These are phyloP conservation scores for Aspergillus candidus DNA, from an alignment of 2,329 filamentous ascomycete genomes.

Conservation along the genomic window DNA sequence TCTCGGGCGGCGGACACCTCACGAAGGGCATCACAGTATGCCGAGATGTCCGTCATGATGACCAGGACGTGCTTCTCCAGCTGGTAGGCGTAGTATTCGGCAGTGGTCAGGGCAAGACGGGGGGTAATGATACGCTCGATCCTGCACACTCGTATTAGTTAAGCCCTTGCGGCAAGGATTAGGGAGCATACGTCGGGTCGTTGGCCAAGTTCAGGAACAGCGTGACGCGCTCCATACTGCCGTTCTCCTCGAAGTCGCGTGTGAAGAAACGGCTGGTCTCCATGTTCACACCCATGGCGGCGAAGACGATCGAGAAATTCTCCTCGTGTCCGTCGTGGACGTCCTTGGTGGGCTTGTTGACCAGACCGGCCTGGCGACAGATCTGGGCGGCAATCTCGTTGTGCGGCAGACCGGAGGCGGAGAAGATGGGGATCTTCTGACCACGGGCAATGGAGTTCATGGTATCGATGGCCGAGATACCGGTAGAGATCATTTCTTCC, in stretches of 20 bases:
- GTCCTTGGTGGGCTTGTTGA: constrained; percentile 88
- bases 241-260: constrained; percentile 97
- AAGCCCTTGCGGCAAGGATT: constrained; percentile 1
- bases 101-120: constrained; percentile 93
- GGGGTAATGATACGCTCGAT: constrained; percentile 99
- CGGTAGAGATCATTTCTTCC: constrained; percentile 99
- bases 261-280: constrained; percentile 99
- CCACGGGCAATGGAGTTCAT: constrained; percentile 98
- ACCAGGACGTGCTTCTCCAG: constrained; percentile 99
- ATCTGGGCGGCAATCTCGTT: constrained; percentile 99
- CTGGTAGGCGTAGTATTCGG: constrained; percentile 99
- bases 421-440: constrained; percentile 99
- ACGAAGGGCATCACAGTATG: constrained; percentile 97
- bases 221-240: constrained; percentile 93
- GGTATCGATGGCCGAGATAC: constrained; percentile 97
- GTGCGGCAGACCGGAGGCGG: constrained; percentile 92
- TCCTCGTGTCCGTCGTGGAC: constrained; percentile 96
- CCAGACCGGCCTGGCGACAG: constrained; percentile 91
- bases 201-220: constrained; percentile 99
- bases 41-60: constrained; percentile 94
- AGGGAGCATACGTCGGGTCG: constrained; percentile 75
- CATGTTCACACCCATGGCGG: constrained; percentile 99
- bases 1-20: constrained; percentile 97
- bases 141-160: constrained; percentile 40
- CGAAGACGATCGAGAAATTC: constrained; percentile 99